Conservation (phyloP, 2,329 filamentous ascomycete genomes). For the Dichotomopilus funicola region DNA sequence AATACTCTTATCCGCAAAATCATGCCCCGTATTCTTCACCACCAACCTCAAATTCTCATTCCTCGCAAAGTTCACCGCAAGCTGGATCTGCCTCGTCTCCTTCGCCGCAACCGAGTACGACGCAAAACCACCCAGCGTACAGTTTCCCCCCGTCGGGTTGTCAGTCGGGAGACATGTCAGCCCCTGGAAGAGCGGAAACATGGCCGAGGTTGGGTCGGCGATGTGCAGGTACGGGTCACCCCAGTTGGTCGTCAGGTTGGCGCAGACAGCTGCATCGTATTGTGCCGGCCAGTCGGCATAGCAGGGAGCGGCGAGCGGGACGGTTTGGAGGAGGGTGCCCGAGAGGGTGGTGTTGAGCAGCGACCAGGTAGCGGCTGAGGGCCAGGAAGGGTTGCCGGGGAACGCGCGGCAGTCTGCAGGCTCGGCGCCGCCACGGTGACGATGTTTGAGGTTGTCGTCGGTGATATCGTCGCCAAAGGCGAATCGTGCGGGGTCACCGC, state of each 20-base stretch:
- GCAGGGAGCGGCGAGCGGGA: constrained; percentile 31
- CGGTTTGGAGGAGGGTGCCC: constrained; percentile 30
- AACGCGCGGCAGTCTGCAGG: constrained; percentile 26
- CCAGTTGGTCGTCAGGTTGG: constrained; percentile 24
- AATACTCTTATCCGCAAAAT: constrained; percentile 37
- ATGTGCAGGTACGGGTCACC: constrained; percentile 19
- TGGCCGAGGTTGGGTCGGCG: constrained; percentile 34
- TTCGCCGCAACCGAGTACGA: constrained; percentile 35
- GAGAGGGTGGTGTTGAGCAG: constrained; percentile 22
- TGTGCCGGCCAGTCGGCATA: constrained; percentile 25
- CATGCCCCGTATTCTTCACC: constrained; percentile 47
- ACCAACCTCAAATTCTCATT: constrained; percentile 34
- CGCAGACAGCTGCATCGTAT: constrained; percentile 28
- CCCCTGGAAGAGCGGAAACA: constrained; percentile 36
- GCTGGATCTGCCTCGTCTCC: constrained; percentile 35
- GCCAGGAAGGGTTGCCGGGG: constrained; percentile 30
- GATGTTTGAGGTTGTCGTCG: neutral
- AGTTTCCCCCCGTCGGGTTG: constrained; percentile 23
- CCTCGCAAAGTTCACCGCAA: constrained; percentile 37
- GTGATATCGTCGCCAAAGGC: constrained; percentile 12
- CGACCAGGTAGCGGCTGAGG: constrained; percentile 25
- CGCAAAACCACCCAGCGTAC: constrained; percentile 34
- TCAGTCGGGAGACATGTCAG: constrained; percentile 31
- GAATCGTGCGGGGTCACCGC: constrained; percentile 21
- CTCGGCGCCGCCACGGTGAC: neutral